Percentiles rank a stretch among this genome's conserved stretches.
These are phyloP conservation scores for Boletus subparvulus DNA, from an alignment of 768 basidiomycete species.

Conservation along the genomic window DNA sequence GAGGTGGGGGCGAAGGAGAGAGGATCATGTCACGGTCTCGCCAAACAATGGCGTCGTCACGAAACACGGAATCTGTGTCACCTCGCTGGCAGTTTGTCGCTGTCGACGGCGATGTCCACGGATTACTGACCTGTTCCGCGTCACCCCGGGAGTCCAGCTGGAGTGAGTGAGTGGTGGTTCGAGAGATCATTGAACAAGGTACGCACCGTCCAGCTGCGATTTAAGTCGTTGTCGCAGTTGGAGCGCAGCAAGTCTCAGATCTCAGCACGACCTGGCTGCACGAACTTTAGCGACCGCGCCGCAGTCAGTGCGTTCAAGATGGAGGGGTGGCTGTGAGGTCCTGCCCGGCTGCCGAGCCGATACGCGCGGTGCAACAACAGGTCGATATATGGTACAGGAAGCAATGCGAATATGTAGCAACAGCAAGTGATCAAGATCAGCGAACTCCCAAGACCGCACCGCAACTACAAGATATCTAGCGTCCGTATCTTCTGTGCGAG, in stretches of 20 bases:
- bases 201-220: background rate
- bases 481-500: background rate
- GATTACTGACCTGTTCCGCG: slow-evolving; percentile 6
- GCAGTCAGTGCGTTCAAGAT: background rate
- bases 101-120: slow-evolving; percentile 1
- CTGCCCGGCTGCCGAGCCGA: background rate
- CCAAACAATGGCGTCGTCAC: background rate
- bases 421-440: no score
- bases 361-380: no score
- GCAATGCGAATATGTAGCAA: background rate
- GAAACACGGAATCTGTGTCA: background rate
- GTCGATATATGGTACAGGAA: background rate
- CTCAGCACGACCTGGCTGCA: no score
- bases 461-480: background rate
- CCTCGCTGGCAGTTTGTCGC: background rate
- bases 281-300: background rate
- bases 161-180: slow-evolving; percentile 5
- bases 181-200: background rate
- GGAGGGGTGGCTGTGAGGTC: slow-evolving; percentile 4
- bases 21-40: slow-evolving; percentile 20
- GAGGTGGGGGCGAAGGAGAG: slow-evolving; percentile 15
- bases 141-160: background rate
- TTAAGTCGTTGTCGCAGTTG: background rate
- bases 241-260: background rate
- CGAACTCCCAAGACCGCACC: background rate